Base-by-base conservation (phyloP, 306 rosid species). In the Malus sieversii region DNA sequence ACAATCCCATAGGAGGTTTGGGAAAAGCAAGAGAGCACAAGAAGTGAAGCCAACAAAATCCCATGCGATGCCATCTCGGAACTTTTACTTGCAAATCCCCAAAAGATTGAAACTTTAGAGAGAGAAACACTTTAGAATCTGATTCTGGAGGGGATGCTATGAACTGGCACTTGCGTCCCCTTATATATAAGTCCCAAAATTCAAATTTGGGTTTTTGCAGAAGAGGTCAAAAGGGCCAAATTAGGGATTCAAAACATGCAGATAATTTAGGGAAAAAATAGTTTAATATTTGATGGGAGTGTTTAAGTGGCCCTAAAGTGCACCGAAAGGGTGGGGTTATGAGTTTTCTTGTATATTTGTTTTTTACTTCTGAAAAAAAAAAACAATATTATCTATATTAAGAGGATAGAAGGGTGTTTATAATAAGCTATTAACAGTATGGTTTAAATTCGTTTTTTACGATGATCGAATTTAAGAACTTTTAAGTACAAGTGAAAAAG, bases 1-100 rank as follows among this genome's bases (percentile, higher is more conserved):
- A 73, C 75, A 4, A 48, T 55, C 33, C 90, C 98, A 72, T 60
- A 51, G 64, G 93, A 90, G 78, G 77, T 70, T 81, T 46, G 79
- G 0, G 86, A 84, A 10, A 90, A 88, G 81, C 81, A 88, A 72
- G 75, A 79, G 58, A 85, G 75, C 23, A 95, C 58, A 74, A 89
- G 79, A 78, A 90, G 81, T 44, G 89, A 84, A 67, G 84, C 83
- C 72, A 85, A 74, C 64, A 89, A 30, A 81, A 87, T 40, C 73
- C 73, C 86, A 29, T 52, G 70, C n/a, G 84, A 78, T 52, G 87
- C 97, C 99, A 96, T 96, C 32, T 66, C 35, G 30, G 58, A 20
- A 30, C 10, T 16, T 14, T 22, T 1, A 33, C 35, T 69, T 22
- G 68, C 71, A 60, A n/a, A 71, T 73, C 65, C 14, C 2, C 74